A percentile compares a stretch with the other conserved stretches of the same genome.
These are phyloP conservation scores for Acer yangbiense DNA, from an alignment of 345 rosid genomes.

Conservation along the genomic window DNA sequence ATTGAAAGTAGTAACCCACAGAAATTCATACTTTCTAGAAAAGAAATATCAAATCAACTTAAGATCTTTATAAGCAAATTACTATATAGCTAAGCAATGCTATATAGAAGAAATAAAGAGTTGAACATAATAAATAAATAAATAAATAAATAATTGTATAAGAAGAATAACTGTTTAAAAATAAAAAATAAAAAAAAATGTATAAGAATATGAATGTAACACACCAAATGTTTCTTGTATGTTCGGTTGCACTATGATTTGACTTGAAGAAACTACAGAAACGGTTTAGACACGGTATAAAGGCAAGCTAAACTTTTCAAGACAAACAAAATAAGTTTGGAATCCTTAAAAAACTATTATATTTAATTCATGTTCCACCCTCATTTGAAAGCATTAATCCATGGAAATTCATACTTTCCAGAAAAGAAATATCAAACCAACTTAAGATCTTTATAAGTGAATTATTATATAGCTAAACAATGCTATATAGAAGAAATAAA, in stretches of 20 bases:
- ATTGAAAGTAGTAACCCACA: not conserved
- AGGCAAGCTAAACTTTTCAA: not conserved
- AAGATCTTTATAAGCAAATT: not conserved
- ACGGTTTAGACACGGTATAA: not conserved
- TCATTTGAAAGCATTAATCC: not conserved
- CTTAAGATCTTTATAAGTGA: not conserved
- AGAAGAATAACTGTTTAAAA: not conserved
- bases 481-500: not conserved
- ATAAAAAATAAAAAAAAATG: too few species aligned
- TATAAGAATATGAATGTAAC: too few species aligned
- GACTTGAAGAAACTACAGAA: conserved; percentile 23
- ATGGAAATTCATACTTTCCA: not conserved
- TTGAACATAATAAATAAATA: not conserved
- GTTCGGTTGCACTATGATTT: not conserved
- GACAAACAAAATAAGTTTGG: conserved; percentile 5
- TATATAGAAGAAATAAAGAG: not conserved
- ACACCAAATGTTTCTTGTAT: not conserved
- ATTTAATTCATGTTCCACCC: not conserved
- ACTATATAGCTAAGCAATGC: not conserved
- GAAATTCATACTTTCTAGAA: not conserved
- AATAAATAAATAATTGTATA: not conserved
- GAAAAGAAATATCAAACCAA: not conserved
- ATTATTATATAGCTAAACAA: not conserved
- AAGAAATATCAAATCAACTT: not conserved
- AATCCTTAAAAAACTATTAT: conserved; percentile 1